phyloP scores from a whole-genome alignment of 768 basidiomycete genomes.

The Pisolithus marmoratus region DNA sequence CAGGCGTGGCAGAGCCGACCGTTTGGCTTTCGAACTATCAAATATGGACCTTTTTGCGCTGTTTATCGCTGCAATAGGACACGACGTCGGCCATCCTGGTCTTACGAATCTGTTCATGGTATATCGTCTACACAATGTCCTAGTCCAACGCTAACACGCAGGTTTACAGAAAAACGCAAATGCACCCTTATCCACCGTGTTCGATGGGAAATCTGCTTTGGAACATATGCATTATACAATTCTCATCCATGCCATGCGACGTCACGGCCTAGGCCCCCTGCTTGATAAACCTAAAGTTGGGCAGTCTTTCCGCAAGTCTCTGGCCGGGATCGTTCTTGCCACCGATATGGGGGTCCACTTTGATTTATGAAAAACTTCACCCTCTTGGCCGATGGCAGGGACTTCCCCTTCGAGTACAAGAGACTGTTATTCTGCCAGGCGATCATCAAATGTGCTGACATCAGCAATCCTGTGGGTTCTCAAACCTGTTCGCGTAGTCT shows the following conservation, averaged over 20 bases:
- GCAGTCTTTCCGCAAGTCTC: conserved; percentile 56
- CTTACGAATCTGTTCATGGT: conserved; percentile 94
- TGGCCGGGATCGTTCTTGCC: conserved; percentile 79
- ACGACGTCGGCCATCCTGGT: conserved; percentile 97
- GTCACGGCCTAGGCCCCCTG: conserved; percentile 66
- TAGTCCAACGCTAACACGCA: conserved; percentile 5
- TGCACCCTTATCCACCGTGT: conserved; percentile 82
- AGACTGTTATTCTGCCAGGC: conserved; percentile 81
- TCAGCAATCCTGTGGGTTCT: conserved; percentile 88
- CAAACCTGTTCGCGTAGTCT: background rate
- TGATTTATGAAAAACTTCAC: conserved; percentile 71
- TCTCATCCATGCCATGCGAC: conserved; percentile 72
- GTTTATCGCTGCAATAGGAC: conserved; percentile 90
- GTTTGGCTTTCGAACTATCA: conserved; percentile 38
- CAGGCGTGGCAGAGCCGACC: conserved; percentile 36
- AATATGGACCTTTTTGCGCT: conserved; percentile 78
- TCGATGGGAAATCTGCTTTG: conserved; percentile 83
- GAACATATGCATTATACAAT: conserved; percentile 90
- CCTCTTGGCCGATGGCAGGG: conserved; percentile 38
- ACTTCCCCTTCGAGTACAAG: conserved; percentile 38
- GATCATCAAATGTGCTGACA: conserved; percentile 95
- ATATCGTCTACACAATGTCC: conserved; percentile 22
- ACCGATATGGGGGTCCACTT: conserved; percentile 94
- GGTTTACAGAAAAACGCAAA: conserved; percentile 80
- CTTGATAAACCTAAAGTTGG: conserved; percentile 51